Percentiles rank a stretch among this genome's conserved stretches.
Conservation (phyloP, 1,139 yeast genomes). For the Kurtzmaniella quercitrusa region DNA sequence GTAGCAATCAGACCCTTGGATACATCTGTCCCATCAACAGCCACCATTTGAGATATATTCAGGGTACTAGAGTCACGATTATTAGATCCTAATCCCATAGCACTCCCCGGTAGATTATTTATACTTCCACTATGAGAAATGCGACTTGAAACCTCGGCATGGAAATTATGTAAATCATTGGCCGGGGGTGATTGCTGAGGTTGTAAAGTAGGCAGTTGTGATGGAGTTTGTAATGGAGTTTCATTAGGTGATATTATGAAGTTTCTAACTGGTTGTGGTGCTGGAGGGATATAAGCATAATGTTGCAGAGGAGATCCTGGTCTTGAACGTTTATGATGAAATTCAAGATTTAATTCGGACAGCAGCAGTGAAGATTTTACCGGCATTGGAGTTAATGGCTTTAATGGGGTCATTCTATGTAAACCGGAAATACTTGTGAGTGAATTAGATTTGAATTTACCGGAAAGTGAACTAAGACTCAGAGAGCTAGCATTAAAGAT, state of each 20-base stretch:
- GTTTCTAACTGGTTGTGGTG: constrained; percentile 1
- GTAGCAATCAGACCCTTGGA: constrained; percentile 24
- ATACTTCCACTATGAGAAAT: not conserved
- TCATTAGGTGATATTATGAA: constrained; percentile 27
- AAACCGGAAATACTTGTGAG: constrained; percentile 20
- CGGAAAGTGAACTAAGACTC: constrained; percentile 23
- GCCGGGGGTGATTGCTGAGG: constrained; percentile 14
- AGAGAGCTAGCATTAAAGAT: constrained; percentile 22
- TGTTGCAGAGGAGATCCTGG: constrained; percentile 35
- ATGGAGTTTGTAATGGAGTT: constrained; percentile 43
- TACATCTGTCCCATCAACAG: not conserved
- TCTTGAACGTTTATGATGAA: constrained; percentile 34
- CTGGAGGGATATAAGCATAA: constrained; percentile 9
- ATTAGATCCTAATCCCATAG: not conserved
- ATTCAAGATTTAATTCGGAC: constrained; percentile 23
- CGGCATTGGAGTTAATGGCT: constrained; percentile 13
- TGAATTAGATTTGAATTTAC: constrained; percentile 19
- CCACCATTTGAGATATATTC: not conserved
- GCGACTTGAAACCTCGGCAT: not conserved
- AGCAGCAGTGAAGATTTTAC: constrained; percentile 4
- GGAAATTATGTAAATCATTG: constrained; percentile 2
- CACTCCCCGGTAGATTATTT: not conserved
- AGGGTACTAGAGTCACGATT: not conserved
- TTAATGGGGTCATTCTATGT: constrained; percentile 40
- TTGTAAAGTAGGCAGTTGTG: constrained; percentile 38